These are phyloP conservation scores for Pseudogymnoascus sp. DNA, from an alignment of 2,329 filamentous ascomycete genomes.

Conservation along the genomic window DNA sequence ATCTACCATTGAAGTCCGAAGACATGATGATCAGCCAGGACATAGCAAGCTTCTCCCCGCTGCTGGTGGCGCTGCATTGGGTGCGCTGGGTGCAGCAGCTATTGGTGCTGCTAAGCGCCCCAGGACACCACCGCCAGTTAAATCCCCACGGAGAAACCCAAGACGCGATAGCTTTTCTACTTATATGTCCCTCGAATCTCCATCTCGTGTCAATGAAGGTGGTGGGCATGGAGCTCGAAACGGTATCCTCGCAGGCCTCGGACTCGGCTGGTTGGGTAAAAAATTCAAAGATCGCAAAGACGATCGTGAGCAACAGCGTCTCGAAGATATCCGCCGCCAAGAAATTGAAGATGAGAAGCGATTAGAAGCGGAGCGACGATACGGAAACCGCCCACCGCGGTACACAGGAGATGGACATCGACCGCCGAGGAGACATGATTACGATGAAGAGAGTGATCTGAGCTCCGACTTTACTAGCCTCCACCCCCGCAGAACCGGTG, in stretches of 20 bases:
- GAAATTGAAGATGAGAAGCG: slow-evolving; percentile 45
- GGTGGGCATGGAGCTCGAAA: slow-evolving; percentile 35
- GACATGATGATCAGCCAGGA: slow-evolving; percentile 29
- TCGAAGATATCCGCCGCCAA: slow-evolving; percentile 41
- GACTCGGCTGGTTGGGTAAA: slow-evolving; percentile 61
- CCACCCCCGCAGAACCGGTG: slow-evolving; percentile 30
- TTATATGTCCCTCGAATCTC: slow-evolving; percentile 50
- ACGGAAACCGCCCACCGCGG: slow-evolving; percentile 49
- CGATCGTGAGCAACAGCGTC: slow-evolving; percentile 41
- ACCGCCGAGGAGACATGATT: slow-evolving; percentile 36
- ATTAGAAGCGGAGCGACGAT: slow-evolving; percentile 44
- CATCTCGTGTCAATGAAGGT: slow-evolving; percentile 47
- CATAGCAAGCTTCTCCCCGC: slow-evolving; percentile 19
- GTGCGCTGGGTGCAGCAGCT: slow-evolving; percentile 31
- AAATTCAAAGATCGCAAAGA: slow-evolving; percentile 53
- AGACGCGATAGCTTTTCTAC: slow-evolving; percentile 43
- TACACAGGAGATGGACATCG: slow-evolving; percentile 63
- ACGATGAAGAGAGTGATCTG: slow-evolving; percentile 20
- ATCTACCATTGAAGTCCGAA: slow-evolving; percentile 21
- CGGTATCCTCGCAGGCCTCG: slow-evolving; percentile 51
- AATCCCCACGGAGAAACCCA: slow-evolving; percentile 38
- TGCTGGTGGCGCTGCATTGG: not conserved
- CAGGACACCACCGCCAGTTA: slow-evolving; percentile 31
- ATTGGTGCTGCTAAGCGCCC: slow-evolving; percentile 39
- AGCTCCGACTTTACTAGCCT: slow-evolving; percentile 25